A percentile compares a stretch with the other conserved stretches of the same genome.
Conservation (phyloP, 2,329 filamentous ascomycete species). For the Calonectria leucothoes region DNA sequence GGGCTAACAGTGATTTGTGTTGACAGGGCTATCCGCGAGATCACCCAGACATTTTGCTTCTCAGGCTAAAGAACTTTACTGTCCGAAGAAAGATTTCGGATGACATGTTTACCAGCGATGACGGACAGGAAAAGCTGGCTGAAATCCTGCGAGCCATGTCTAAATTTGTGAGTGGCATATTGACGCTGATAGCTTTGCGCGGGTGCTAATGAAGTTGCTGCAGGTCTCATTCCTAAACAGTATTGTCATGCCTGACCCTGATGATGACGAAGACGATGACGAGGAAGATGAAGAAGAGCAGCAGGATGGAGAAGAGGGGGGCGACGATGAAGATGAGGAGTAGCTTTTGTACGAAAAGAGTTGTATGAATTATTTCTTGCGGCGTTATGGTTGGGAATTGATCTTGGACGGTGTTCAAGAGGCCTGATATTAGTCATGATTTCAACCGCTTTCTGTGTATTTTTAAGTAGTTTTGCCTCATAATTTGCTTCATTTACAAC, state of each 20-base stretch:
- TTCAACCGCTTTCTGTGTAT: neutral
- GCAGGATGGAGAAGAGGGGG: conserved; percentile 18
- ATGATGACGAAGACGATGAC: conserved; percentile 55
- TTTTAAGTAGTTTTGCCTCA: neutral
- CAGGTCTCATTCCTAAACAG: conserved; percentile 80
- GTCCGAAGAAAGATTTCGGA: conserved; percentile 76
- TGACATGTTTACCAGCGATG: conserved; percentile 68
- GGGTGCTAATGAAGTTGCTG: conserved; percentile 6
- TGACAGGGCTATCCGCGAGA: conserved; percentile 77
- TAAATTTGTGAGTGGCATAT: conserved; percentile 75
- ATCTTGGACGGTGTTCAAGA: neutral
- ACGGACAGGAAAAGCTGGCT: conserved; percentile 74
- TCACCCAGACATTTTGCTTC: conserved; percentile 82
- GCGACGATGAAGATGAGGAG: conserved; percentile 21
- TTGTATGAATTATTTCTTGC: neutral
- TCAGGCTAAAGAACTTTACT: conserved; percentile 85
- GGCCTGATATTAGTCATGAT: neutral
- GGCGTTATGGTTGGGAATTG: neutral
- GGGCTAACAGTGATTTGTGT: conserved; percentile 52
- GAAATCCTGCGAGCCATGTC: conserved; percentile 75
- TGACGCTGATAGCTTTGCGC: too few species aligned
- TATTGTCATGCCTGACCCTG: conserved; percentile 78
- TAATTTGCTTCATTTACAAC: neutral
- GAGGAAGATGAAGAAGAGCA: conserved; percentile 49
- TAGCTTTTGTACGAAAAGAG: neutral